Percentiles rank a stretch among this genome's conserved stretches.
Conservation (phyloP, 495 filamentous ascomycete species). For the Penicillium bialowiezense region DNA sequence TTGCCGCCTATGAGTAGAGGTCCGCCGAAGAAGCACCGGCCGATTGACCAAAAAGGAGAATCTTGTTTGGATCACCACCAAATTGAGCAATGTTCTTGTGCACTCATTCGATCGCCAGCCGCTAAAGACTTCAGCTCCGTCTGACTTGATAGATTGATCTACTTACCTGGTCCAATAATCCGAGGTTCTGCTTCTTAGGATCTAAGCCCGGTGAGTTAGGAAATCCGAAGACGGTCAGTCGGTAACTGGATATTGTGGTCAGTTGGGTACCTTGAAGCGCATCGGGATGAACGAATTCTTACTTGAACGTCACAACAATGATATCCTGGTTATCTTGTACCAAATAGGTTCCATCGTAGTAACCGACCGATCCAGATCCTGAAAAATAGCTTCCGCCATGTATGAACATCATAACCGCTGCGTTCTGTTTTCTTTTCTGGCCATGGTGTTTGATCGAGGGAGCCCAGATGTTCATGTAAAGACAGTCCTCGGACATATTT, state of each 20-base stretch:
- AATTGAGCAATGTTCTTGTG: conserved; percentile 32
- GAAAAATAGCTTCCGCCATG: conserved; percentile 27
- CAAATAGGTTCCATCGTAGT: conserved; percentile 36
- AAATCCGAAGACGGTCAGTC: conserved; percentile 38
- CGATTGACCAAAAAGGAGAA: conserved; percentile 37
- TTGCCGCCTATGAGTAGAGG: conserved; percentile 27
- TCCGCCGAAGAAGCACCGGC: conserved; percentile 29
- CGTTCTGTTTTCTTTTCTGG: neutral
- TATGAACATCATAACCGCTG: conserved; percentile 20
- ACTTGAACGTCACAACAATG: conserved; percentile 33
- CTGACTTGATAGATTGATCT: neutral
- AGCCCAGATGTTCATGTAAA: conserved; percentile 53
- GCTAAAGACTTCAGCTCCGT: conserved; percentile 7
- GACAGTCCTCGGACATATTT: conserved; percentile 46
- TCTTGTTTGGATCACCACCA: conserved; percentile 33
- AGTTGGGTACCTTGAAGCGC: neutral
- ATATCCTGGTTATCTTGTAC: conserved; percentile 28
- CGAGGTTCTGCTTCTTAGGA: conserved; percentile 24
- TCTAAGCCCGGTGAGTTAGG: conserved; percentile 24
- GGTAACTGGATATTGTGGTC: too few species aligned
- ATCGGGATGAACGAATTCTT: neutral
- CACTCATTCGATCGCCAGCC: conserved; percentile 38
- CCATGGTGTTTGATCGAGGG: conserved; percentile 5
- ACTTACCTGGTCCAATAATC: conserved; percentile 31
- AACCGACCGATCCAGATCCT: conserved; percentile 30